Base-by-base conservation (phyloP, 2,329 filamentous ascomycete genomes). In the Penicillium frequentans region DNA sequence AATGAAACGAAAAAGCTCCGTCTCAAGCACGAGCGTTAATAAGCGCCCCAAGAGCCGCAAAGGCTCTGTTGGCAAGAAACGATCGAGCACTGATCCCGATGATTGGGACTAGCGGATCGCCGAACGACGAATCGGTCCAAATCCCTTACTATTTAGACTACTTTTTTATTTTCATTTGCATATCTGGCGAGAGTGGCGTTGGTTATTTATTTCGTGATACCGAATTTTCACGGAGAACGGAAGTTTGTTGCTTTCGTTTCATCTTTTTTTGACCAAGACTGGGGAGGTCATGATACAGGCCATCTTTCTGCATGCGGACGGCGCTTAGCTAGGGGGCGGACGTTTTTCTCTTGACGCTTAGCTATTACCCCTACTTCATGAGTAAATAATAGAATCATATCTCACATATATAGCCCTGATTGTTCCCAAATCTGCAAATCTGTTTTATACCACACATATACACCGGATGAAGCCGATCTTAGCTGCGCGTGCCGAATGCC, bases 1-100 rank as follows among this genome's bases (percentile, higher is more conserved):
- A 9, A 63, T 67, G 56, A 80, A 80, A 59, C 73, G 77, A 52
- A 79, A 78, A 66, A 74, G 70, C 58, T 75, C 75, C n/a, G 66
- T 72, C 29, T 75, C 77, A 5, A 71, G 71, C 21, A 67, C 72
- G 13, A 72, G 70, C 21, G 70, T 75, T 29, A 66, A 70, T 19
- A 79, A 79, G 59, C 70, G 72, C 39, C 64, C 71, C 7, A 74
- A 73, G 57, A 70, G 72, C 29, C 74, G 73, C 53, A 76, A 74
- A 44, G 64, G 62, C 26, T 66, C 66, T 23, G 59, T 69, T 51
- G 68, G 68, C 45, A 73, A 71, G 59, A 74, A 73, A 58, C 64
- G 67, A 56, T 66, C 68, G n/a, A 77, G 76, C 57, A 69, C 67
- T 13, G 75, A 78, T 33, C 72, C 74, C 26, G 73, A 70, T 24